phyloP scores from a whole-genome alignment of 129 eudicot species.

The Chrysanthemum lavandulifolium region DNA sequence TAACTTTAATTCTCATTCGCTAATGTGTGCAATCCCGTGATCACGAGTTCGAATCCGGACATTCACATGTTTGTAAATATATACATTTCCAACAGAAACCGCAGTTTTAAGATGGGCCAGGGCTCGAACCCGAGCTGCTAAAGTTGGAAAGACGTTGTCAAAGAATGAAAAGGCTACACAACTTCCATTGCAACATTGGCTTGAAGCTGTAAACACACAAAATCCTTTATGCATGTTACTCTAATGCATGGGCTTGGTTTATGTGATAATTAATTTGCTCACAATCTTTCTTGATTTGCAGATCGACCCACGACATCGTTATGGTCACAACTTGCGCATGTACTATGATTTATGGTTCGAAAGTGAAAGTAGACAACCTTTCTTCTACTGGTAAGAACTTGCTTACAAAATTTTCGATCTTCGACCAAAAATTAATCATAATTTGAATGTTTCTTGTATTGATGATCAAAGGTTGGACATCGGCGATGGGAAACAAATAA shows the following conservation, averaged over 20 bases:
- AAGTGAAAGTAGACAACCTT: constrained; percentile 84
- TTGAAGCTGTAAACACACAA: constrained; percentile 74
- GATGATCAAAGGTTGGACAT: constrained; percentile 70
- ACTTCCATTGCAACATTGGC: constrained; percentile 89
- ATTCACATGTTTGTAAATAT: too few relatives aligned
- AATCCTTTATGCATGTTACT: not conserved
- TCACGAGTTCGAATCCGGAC: too few relatives aligned
- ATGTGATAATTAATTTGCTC: not conserved
- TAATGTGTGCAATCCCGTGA: too few relatives aligned
- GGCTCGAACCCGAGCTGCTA: constrained; percentile 89
- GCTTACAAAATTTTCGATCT: not conserved
- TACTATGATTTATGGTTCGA: constrained; percentile 76
- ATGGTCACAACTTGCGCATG: constrained; percentile 83
- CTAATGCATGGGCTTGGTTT: constrained; percentile 1
- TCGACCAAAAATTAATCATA: not conserved
- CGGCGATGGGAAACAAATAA: constrained; percentile 89
- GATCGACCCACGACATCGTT: constrained; percentile 97
- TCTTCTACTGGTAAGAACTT: constrained; percentile 71
- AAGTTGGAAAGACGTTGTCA: constrained; percentile 89
- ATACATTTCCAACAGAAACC: too few relatives aligned
- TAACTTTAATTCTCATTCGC: too few relatives aligned
- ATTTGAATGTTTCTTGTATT: constrained; percentile 8
- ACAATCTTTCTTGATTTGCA: constrained; percentile 29
- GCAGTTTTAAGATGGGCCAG: constrained; percentile 86
- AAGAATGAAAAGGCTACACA: constrained; percentile 85